phyloP scores from a whole-genome alignment of 78 protist genomes.

The Thecamonas trahens region DNA sequence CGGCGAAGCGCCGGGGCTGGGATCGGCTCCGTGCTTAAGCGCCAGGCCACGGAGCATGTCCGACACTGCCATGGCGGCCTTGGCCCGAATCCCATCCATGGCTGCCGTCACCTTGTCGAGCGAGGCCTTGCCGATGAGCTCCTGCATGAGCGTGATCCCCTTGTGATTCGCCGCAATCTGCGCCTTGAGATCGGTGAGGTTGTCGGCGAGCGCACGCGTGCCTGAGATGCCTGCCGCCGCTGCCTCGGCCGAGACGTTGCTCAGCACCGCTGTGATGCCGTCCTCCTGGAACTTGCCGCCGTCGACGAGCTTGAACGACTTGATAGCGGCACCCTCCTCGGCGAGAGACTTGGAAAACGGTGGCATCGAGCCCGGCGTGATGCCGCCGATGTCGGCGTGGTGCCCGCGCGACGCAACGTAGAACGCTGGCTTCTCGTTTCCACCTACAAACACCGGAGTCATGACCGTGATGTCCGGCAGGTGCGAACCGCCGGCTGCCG shows the following conservation, averaged over 20 bases:
- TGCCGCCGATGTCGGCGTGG: constrained; percentile 95
- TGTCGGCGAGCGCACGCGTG: constrained; percentile 58
- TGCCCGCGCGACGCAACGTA: constrained; percentile 93
- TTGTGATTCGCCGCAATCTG: constrained; percentile 84
- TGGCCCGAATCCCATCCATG: constrained; percentile 77
- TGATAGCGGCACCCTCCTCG: constrained; percentile 84
- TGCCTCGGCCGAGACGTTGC: neutral
- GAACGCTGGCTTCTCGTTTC: constrained; percentile 56
- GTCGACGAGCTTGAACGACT: constrained; percentile 59
- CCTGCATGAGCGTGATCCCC: constrained; percentile 67
- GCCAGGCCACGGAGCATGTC: constrained; percentile 27
- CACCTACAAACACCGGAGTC: constrained; percentile 65
- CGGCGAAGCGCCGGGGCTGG: neutral
- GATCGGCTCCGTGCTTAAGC: neutral
- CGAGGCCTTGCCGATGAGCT: constrained; percentile 53
- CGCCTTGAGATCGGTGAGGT: constrained; percentile 74
- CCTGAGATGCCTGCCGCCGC: constrained; percentile 12
- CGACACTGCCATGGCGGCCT: constrained; percentile 80
- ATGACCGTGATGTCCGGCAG: constrained; percentile 94
- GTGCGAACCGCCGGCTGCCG: constrained; percentile 89
- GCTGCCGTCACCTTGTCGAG: constrained; percentile 76
- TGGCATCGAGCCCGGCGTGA: constrained; percentile 94
- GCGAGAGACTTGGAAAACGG: constrained; percentile 61
- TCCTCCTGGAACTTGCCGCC: constrained; percentile 50
- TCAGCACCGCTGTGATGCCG: constrained; percentile 20